Conservation (phyloP, 805 yeast species). For the Scheffersomyces coipomensis region DNA sequence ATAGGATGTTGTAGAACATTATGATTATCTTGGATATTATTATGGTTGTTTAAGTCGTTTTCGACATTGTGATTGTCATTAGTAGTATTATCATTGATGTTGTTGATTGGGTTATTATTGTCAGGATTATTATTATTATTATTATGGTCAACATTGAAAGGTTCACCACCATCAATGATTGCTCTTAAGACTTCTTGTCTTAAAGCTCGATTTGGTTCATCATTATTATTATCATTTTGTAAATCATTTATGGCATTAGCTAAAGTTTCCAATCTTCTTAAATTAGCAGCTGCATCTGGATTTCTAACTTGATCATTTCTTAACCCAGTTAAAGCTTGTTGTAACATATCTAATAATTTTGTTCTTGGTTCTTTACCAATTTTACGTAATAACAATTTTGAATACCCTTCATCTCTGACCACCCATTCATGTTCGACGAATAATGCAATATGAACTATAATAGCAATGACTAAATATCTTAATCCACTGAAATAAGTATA, state of each 20-base stretch:
- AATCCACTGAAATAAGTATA: conserved; percentile 38
- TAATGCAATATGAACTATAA: conserved; percentile 43
- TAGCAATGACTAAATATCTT: conserved; percentile 37
- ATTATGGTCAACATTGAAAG: conserved; percentile 9
- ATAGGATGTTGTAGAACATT: not conserved
- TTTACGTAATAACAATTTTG: conserved; percentile 52
- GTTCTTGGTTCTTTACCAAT: conserved; percentile 57
- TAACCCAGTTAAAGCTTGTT: conserved; percentile 23
- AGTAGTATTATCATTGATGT: conserved; percentile 16
- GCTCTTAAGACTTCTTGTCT: conserved; percentile 17
- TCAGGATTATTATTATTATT: conserved; percentile 7
- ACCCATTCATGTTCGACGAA: conserved; percentile 71
- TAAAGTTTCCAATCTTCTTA: conserved; percentile 20
- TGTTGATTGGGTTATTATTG: conserved; percentile 1
- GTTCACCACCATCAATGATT: conserved; percentile 12
- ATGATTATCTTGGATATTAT: not conserved
- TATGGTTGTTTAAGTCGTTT: not conserved
- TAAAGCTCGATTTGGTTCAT: conserved; percentile 5
- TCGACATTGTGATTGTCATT: not conserved
- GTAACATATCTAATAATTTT: conserved; percentile 37
- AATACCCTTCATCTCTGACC: conserved; percentile 66
- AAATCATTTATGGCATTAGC: conserved; percentile 28
- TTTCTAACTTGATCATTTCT: conserved; percentile 21
- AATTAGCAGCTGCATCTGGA: conserved; percentile 18
- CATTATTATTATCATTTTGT: conserved; percentile 9